A percentile compares a stretch with the other conserved stretches of the same genome.
These are phyloP conservation scores for Halenospora varia DNA, from an alignment of 495 filamentous ascomycete species.

Conservation along the genomic window DNA sequence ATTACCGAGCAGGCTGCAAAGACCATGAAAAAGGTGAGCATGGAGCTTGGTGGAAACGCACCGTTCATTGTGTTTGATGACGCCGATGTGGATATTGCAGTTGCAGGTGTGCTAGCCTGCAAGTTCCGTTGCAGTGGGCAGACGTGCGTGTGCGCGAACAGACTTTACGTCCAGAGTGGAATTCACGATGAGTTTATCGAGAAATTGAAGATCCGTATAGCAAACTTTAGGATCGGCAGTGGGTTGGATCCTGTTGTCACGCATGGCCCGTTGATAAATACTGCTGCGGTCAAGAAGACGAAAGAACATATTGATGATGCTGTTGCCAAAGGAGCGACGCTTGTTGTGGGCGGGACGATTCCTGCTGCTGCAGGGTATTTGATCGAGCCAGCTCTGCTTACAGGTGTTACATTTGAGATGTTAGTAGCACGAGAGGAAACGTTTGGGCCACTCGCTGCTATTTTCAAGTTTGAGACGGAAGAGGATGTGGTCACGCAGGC, in stretches of 20 bases:
- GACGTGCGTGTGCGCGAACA: conserved; percentile 80
- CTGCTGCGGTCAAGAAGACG: conserved; percentile 66
- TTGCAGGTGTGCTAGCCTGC: conserved; percentile 64
- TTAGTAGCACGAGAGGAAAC: conserved; percentile 72
- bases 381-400: conserved; percentile 71
- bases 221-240: conserved; percentile 67
- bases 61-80: conserved; percentile 92
- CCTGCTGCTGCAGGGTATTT: conserved; percentile 57
- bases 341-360: not conserved
- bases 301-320: conserved; percentile 68
- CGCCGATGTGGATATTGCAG: conserved; percentile 71
- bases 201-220: conserved; percentile 66
- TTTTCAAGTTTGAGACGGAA: conserved; percentile 76
- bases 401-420: conserved; percentile 72
- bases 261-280: conserved; percentile 79
- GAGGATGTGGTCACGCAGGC: conserved; percentile 75
- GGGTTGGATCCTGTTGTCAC: conserved; percentile 65
- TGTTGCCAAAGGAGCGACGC: conserved; percentile 59
- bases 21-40: conserved; percentile 76
- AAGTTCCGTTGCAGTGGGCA: conserved; percentile 85
- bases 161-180: conserved; percentile 70
- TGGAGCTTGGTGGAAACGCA: conserved; percentile 85
- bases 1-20: conserved; percentile 72
- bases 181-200: conserved; percentile 70
- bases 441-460: conserved; percentile 74